Base-by-base conservation (phyloP, 352 stramenopile species). In the Globisporangium irregulare region DNA sequence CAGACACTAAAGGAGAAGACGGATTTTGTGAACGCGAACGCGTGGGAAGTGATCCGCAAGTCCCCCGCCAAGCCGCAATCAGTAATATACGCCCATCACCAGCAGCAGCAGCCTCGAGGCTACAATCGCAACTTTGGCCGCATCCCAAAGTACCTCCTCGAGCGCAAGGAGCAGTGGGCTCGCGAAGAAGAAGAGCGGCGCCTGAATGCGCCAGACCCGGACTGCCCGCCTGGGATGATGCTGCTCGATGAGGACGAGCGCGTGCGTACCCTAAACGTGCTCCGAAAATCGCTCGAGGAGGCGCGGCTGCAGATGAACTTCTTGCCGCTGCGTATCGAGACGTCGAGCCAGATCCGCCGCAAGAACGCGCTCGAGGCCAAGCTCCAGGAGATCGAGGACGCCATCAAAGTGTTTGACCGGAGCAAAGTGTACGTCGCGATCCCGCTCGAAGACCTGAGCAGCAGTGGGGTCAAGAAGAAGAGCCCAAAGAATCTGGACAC, bases 301-400 rank as follows among this genome's bases (percentile, higher is more conserved):
- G 75, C 81, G 1, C 77, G 91, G 48, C 57, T 73, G 7, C 86
- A 95, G 50, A 81, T 97, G 64, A 91, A 87, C 63, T 46, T 71
- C 25, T 62, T 97, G 58, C 92, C 91, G 32, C 75, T 98, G 12
- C 85, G 90, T 20, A 88, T 97, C 36, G 87, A 97, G 63, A 97
- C 90, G 1, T 74, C 86, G 12, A 87, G 77, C 24, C 86, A 97
- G 72, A 89, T 89, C 20, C 83, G 86, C 29, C 78, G 84, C 51
- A 95, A 96, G 69, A 84, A 92, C 41, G 86, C 87, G 43, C 69
- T 97, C 3, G 87, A 97, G 51, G 68, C 73, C 20, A 93, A 94
- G 59, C 70, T 97, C 18, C 84, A 86, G 64, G 91, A 97, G 66
- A 97, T 97, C 54, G 91, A 97, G 36, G 86, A 94, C 59, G 91